phyloP scores from a whole-genome alignment of 2,329 filamentous ascomycete genomes.

The Cladobotryum protrusum region DNA sequence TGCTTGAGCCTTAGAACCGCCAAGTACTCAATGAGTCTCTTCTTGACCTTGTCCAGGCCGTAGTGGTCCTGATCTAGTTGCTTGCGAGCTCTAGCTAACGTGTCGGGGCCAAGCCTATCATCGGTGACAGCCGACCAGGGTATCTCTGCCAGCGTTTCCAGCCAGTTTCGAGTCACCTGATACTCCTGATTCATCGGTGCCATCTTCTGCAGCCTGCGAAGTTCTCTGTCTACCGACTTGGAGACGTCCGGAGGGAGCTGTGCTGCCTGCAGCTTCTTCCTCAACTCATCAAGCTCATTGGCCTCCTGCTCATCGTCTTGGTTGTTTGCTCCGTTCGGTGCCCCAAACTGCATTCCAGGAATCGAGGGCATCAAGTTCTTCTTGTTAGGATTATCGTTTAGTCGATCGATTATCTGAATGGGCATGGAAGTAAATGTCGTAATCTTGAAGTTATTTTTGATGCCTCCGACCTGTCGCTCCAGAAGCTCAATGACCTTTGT shows the following conservation, averaged over 20 bases:
- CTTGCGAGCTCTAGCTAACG: constrained; percentile 70
- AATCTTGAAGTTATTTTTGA: constrained; percentile 84
- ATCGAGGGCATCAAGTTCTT: constrained; percentile 32
- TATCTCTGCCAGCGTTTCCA: constrained; percentile 90
- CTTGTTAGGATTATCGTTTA: constrained; percentile 34
- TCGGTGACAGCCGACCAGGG: constrained; percentile 83
- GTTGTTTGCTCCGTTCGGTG: constrained; percentile 35
- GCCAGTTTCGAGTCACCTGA: constrained; percentile 84
- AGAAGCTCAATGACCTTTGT: constrained; percentile 78
- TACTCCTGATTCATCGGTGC: constrained; percentile 94
- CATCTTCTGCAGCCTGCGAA: constrained; percentile 89
- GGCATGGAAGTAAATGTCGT: constrained; percentile 66
- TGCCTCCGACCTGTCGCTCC: constrained; percentile 70
- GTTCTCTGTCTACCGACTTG: constrained; percentile 84
- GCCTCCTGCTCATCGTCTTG: constrained; percentile 69
- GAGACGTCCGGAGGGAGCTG: constrained; percentile 75
- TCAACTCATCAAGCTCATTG: constrained; percentile 86
- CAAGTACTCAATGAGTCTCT: constrained; percentile 87
- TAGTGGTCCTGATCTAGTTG: constrained; percentile 97
- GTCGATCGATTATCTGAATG: constrained; percentile 54
- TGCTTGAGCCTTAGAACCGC: constrained; percentile 96
- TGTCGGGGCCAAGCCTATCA: constrained; percentile 77
- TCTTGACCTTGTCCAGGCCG: constrained; percentile 94
- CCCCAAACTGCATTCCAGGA: constrained; percentile 31
- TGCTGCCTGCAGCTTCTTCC: constrained; percentile 78